Evolutionary conservation across 75 land plant species (phyloP).

Genomic region (Selaginella tamariscina): DNA sequence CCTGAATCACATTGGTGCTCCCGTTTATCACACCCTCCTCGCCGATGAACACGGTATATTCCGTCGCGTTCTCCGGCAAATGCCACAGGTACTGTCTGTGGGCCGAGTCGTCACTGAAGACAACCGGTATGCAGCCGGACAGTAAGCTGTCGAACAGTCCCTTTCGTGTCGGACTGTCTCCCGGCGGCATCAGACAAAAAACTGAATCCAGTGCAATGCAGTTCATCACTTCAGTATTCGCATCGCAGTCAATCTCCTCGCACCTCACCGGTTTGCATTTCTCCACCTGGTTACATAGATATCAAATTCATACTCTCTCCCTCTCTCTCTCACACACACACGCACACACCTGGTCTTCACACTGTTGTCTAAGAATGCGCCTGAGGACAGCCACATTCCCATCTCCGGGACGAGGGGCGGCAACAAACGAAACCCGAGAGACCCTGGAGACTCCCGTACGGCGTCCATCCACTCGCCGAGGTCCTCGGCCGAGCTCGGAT

Average conservation of each 20-base stretch:
- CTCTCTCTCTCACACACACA: too few species aligned
- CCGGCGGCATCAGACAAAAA: constrained; percentile 13
- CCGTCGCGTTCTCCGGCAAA: background rate
- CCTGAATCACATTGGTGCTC: background rate
- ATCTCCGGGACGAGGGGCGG: background rate
- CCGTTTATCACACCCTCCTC: background rate
- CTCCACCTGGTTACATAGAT: too few species aligned
- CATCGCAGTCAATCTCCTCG: background rate
- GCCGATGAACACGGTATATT: background rate
- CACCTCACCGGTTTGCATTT: background rate
- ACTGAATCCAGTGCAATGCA: background rate
- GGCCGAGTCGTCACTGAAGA: background rate
- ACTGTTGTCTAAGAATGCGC: background rate
- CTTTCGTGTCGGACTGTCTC: constrained; percentile 7
- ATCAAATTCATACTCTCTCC: too few species aligned
- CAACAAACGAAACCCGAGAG: background rate
- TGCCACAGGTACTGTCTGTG: constrained; percentile 12
- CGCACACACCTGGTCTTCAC: background rate
- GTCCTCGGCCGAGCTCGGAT: background rate
- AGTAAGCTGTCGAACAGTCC: background rate
- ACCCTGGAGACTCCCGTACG: background rate
- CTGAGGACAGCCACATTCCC: background rate
- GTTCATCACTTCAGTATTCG: background rate
- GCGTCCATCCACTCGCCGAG: background rate
- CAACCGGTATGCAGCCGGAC: constrained; percentile 1